Percentiles rank a stretch among this genome's conserved stretches.
Conservation (phyloP, 1,139 yeast species). For the Scheffersomyces stambukii region DNA sequence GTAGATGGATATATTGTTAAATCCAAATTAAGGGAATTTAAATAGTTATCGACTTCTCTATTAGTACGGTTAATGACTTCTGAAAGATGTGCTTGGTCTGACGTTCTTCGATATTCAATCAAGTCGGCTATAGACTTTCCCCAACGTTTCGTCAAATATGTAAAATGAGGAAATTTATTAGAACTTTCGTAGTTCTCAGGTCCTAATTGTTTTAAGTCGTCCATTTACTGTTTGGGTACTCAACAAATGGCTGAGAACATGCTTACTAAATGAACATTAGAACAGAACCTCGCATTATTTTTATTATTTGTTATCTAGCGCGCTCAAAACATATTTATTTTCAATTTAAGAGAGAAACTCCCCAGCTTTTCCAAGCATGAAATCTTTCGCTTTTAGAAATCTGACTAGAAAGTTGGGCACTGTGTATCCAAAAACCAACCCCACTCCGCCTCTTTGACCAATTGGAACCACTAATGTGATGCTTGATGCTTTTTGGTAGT, state of each 20-base stretch:
- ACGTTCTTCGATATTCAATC: conserved; percentile 11
- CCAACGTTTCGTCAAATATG: conserved; percentile 11
- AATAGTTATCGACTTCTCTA: conserved; percentile 43
- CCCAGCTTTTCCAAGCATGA: conserved; percentile 14
- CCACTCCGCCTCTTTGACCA: conserved; percentile 35
- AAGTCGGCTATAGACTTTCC: conserved; percentile 25
- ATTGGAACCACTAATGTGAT: conserved; percentile 24
- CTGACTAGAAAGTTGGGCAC: conserved; percentile 27
- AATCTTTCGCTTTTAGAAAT: conserved; percentile 22
- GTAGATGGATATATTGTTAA: conserved; percentile 8
- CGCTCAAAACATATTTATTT: too few species aligned
- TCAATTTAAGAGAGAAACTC: conserved; percentile 6
- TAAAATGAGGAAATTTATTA: conserved; percentile 14
- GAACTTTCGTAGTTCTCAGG: conserved; percentile 11
- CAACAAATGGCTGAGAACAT: too few species aligned
- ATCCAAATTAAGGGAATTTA: conserved; percentile 6
- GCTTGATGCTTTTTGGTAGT: conserved; percentile 11
- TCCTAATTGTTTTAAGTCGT: conserved; percentile 22
- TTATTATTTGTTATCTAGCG: too few species aligned
- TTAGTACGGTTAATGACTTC: conserved; percentile 43
- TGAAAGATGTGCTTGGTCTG: conserved; percentile 27
- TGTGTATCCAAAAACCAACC: conserved; percentile 22
- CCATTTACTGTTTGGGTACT: conserved; percentile 15
- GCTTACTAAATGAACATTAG: too few species aligned
- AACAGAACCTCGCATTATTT: too few species aligned